These are phyloP conservation scores for Pinguiococcus pyrenoidosus DNA, from an alignment of 108 stramenopile genomes.

Conservation along the genomic window DNA sequence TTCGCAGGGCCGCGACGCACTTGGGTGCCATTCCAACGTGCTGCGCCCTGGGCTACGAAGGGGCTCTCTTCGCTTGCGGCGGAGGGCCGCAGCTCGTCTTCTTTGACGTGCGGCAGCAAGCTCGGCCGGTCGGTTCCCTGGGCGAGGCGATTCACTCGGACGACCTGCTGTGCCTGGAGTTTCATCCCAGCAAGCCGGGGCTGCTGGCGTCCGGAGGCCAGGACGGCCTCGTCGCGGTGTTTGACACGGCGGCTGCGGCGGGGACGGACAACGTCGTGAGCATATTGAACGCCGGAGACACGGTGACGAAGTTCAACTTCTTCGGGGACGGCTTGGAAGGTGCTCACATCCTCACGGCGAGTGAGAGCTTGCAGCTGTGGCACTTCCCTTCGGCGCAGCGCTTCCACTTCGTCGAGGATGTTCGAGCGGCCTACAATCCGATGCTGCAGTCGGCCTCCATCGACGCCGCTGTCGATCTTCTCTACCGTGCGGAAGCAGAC, in stretches of 20 bases:
- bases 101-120: too few species aligned
- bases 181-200: conserved; percentile 10
- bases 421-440: conserved; percentile 2
- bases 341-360: conserved; percentile 14
- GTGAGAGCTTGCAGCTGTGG: conserved; percentile 26
- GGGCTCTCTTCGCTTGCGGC: too few species aligned
- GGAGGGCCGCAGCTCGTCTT: too few species aligned
- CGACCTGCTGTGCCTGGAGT: background rate
- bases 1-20: too few species aligned
- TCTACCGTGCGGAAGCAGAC: conserved; percentile 11
- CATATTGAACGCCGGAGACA: conserved; percentile 36
- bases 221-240: conserved; percentile 33
- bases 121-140: too few species aligned
- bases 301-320: conserved; percentile 20
- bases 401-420: conserved; percentile 9
- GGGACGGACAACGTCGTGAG: conserved; percentile 29
- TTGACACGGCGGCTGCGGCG: conserved; percentile 18
- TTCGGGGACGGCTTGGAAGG: conserved; percentile 23
- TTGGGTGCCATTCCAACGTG: too few species aligned
- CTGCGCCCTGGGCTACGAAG: too few species aligned
- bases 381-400: conserved; percentile 26
- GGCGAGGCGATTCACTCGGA: too few species aligned
- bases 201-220: conserved; percentile 23
- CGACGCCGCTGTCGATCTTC: conserved; percentile 25
- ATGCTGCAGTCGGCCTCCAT: background rate